Evolutionary conservation across 2,329 filamentous ascomycete genomes (phyloP).

Genomic region (Fusarium buxicola): DNA sequence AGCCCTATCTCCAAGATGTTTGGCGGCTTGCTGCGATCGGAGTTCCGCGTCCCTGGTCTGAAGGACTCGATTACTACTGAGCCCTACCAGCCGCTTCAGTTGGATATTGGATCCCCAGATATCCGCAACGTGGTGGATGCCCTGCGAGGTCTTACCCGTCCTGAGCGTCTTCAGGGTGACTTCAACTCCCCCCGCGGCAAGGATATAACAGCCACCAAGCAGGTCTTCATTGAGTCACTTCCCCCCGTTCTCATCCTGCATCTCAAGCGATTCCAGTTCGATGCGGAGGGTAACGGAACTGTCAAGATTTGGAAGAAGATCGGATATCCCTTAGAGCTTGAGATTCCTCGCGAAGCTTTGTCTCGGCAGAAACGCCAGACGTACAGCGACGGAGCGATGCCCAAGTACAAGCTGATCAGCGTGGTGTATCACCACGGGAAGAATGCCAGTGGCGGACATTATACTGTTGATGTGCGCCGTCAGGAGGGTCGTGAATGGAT

Average conservation of each 20-base stretch:
- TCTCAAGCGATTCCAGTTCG: slow-evolving; percentile 97
- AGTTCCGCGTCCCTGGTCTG: slow-evolving; percentile 85
- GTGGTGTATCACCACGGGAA: slow-evolving; percentile 99
- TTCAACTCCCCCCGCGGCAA: slow-evolving; percentile 83
- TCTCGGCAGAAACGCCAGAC: slow-evolving; percentile 76
- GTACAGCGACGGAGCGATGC: slow-evolving; percentile 73
- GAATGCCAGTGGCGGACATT: slow-evolving; percentile 95
- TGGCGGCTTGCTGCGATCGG: slow-evolving; percentile 88
- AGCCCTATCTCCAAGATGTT: slow-evolving; percentile 96
- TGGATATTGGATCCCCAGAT: slow-evolving; percentile 90
- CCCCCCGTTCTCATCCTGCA: slow-evolving; percentile 94
- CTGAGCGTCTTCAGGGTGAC: slow-evolving; percentile 87
- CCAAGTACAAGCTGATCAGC: slow-evolving; percentile 86
- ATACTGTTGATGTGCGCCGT: slow-evolving; percentile 95
- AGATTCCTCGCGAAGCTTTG: slow-evolving; percentile 91
- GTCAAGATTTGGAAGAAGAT: slow-evolving; percentile 99
- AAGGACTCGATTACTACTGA: slow-evolving; percentile 94
- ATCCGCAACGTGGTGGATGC: slow-evolving; percentile 94
- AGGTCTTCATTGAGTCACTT: slow-evolving; percentile 91
- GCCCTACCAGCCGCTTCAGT: slow-evolving; percentile 92
- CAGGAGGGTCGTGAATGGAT: slow-evolving; percentile 98
- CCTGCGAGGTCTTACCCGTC: slow-evolving; percentile 82
- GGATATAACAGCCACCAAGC: slow-evolving; percentile 85
- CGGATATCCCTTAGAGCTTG: slow-evolving; percentile 92
- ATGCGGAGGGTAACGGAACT: slow-evolving; percentile 81